Base-by-base conservation (phyloP, 2,329 filamentous ascomycete species). In the Chaetomium sp. region DNA sequence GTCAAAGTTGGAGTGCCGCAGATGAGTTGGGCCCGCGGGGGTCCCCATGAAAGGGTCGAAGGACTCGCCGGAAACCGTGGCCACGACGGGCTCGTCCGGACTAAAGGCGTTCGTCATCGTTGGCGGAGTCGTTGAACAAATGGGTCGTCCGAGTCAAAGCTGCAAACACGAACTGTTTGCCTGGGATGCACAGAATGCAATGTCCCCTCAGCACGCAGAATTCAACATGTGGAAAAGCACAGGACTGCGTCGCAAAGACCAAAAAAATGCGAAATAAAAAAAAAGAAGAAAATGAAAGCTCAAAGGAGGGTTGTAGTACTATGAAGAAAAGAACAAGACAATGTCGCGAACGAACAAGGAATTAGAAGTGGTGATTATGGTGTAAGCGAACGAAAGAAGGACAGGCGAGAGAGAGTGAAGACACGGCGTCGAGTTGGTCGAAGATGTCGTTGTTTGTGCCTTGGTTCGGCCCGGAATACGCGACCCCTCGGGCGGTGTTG, bases 1-100 rank as follows among this genome's bases (percentile, higher is more conserved):
- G 76, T 97, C 92, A 75, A 96, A 96, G 68, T 87, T 85, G 62
- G 92, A 93, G 77, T 91, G 95, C 70, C 93, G 89, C 69, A 93
- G 86, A 67, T 83, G 82, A 35, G 75, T 76, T 29, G 80, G 73
- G 49, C 78, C 79, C 27, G 81, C 76, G 5, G 80, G 76, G 69
- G 72, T 78, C 65, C 81, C 78, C 65, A 87, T 76, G 72, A 90
- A 89, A 53, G 87, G 87, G 69, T 90, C 87, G 72, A 65, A 67
- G 6, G n/a, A 63, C 57, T 70, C 68, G 61, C 65, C 62, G 38
- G 66, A 59, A 27, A 57, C 61, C 49, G 62, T 64, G 45, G 68
- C 70, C 65, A 60, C 63, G 58, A 68, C 64, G 59, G 69, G 69
- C 62, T 70, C 66, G 60, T 71, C 67, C 57, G 70, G 70, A 47